phyloP scores from a whole-genome alignment of 495 filamentous ascomycete genomes.

The Trichoderma reesei region DNA sequence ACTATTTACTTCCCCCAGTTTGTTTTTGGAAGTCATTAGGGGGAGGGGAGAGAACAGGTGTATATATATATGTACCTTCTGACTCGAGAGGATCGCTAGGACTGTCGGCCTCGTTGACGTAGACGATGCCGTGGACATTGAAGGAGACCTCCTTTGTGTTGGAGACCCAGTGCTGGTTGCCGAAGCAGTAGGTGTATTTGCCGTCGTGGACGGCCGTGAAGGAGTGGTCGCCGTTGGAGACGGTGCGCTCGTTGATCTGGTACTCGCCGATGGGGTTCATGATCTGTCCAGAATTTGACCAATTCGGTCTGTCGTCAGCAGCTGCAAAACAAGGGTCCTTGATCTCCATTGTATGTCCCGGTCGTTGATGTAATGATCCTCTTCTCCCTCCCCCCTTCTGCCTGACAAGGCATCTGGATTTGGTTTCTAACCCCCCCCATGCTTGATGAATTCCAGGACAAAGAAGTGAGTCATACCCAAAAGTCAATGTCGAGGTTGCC shows the following conservation, averaged over 20 bases:
- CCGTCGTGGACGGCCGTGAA: conserved; percentile 82
- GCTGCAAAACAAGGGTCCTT: neutral
- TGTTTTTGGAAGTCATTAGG: no score
- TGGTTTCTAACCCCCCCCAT: neutral
- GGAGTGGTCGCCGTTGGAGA: conserved; percentile 85
- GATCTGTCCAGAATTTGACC: conserved; percentile 46
- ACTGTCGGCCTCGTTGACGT: conserved; percentile 81
- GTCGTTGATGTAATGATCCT: no score
- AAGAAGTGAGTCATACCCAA: conserved; percentile 56
- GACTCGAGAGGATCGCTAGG: conserved; percentile 79
- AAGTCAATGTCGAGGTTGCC: conserved; percentile 96
- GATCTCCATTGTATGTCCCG: neutral
- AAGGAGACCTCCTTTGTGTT: conserved; percentile 95
- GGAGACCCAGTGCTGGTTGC: conserved; percentile 90
- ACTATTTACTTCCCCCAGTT: neutral
- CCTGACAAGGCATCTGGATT: neutral
- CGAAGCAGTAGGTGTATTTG: conserved; percentile 94
- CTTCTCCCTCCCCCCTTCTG: neutral
- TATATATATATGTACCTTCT: conserved; percentile 49
- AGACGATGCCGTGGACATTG: conserved; percentile 98
- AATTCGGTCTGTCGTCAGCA: neutral
- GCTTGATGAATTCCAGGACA: neutral
- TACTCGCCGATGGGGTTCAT: conserved; percentile 66
- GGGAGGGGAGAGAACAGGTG: no score
- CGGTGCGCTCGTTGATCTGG: conserved; percentile 64